phyloP scores from a whole-genome alignment of 2,329 filamentous ascomycete genomes.

The Colletotrichum navitas region DNA sequence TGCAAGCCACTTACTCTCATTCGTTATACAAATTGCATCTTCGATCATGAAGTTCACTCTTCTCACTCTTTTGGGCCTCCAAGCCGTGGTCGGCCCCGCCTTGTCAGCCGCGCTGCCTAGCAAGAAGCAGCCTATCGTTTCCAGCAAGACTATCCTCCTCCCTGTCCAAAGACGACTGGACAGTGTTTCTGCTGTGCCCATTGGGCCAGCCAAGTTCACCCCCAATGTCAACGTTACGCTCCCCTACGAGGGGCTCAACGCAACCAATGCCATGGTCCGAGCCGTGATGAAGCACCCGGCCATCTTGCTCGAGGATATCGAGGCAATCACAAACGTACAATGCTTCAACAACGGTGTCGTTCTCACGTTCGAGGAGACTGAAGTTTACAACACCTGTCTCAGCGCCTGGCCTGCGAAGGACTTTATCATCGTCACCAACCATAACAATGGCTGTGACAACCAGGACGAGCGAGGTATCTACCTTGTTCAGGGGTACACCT shows the following conservation, averaged over 20 bases:
- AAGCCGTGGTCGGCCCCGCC: slow-evolving; percentile 20
- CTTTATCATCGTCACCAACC: slow-evolving; percentile 57
- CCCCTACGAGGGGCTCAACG: slow-evolving; percentile 40
- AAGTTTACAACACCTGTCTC: slow-evolving; percentile 42
- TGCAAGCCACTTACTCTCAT: not conserved
- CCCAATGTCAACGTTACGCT: slow-evolving; percentile 43
- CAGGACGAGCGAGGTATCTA: slow-evolving; percentile 56
- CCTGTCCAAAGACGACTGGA: slow-evolving; percentile 28
- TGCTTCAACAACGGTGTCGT: slow-evolving; percentile 34
- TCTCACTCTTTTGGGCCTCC: slow-evolving; percentile 29
- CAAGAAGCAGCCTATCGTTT: not conserved
- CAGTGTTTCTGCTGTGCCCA: slow-evolving; percentile 6
- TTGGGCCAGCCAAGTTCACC: slow-evolving; percentile 40
- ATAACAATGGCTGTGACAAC: slow-evolving; percentile 55
- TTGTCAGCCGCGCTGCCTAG: slow-evolving; percentile 25
- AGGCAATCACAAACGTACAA: slow-evolving; percentile 37
- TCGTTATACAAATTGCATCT: not conserved
- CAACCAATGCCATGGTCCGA: slow-evolving; percentile 38
- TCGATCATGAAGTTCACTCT: slow-evolving; percentile 20
- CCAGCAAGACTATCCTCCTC: slow-evolving; percentile 26
- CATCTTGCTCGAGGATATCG: slow-evolving; percentile 43
- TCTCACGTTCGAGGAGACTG: slow-evolving; percentile 40
- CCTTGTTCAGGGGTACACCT: slow-evolving; percentile 45
- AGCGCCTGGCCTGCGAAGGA: slow-evolving; percentile 39
- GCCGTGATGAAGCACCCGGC: slow-evolving; percentile 42